These are phyloP conservation scores for Hevea brasiliensis DNA, from an alignment of 345 rosid genomes.

Conservation along the genomic window DNA sequence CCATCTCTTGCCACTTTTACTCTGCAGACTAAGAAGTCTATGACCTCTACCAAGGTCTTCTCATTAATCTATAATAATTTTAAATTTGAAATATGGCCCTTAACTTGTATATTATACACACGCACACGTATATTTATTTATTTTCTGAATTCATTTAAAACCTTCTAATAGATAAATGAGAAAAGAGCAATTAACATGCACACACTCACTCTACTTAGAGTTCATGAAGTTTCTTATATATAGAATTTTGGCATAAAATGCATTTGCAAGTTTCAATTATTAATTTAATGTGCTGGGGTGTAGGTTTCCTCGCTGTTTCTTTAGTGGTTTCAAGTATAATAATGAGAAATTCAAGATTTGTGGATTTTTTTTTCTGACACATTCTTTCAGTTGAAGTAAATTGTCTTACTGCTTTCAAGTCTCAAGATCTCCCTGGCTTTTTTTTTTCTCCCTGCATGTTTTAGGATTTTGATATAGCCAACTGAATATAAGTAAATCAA, in stretches of 20 bases:
- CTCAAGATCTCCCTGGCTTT: neutral
- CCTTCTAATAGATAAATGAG: no score
- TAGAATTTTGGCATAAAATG: neutral
- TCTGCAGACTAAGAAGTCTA: neutral
- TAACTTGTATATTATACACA: no score
- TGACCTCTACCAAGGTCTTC: no score
- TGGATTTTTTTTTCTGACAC: no score
- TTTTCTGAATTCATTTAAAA: no score
- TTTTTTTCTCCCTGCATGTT: neutral
- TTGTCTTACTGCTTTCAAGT: no score
- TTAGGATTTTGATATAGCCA: neutral
- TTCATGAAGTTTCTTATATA: neutral
- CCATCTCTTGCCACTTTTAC: neutral
- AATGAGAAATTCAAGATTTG: neutral
- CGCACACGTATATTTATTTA: no score
- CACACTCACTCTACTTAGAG: neutral
- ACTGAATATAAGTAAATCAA: neutral
- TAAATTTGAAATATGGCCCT: no score
- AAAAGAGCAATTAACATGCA: no score
- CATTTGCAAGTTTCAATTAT: neutral
- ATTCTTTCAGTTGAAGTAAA: slow-evolving; percentile 1
- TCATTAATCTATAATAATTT: no score
- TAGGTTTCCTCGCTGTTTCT: neutral
- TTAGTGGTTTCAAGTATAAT: neutral
- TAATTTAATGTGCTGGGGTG: neutral